Base-by-base conservation (phyloP, 1,139 yeast genomes). In the Candida dubliniensis region DNA sequence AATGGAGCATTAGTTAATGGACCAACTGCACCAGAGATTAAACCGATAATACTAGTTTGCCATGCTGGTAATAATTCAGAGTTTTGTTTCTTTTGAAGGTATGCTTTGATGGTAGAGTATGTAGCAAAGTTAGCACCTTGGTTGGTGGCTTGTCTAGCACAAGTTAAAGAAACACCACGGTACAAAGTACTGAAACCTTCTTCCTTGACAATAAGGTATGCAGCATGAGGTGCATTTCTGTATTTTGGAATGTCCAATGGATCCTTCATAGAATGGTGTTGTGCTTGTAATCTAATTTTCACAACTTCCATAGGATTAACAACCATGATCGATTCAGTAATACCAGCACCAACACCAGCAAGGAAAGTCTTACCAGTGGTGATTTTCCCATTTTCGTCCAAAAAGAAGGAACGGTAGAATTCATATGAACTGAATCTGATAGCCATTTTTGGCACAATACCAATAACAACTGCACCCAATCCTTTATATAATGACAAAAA, bases 101-200 rank as follows among this genome's bases (percentile, higher is more conserved):
- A 73, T 58, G 84, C 85, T 66, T 84, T 89, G 55, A 91, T 70
- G 65, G 87, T 86, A 25, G 96, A 87, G 73, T 91, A 93, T 25
- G 90, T 96, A 7, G 98, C 91, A 69, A 93, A 93, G 71, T 93
- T 93, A 42, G 95, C 98, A 74, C 98, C 99, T 70, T 93, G 99
- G 75, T 93, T 93, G 48, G 96, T 86, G 31, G 98, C 98, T 68
- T 93, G 99, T 73, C 99, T 84, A 23, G 96, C 96, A 40, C 97
- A 96, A 30, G 99, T 93, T 59, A 93, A 79, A 2, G 95, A 81
- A 34, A 93, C 98, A 64, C 99, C 99, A 64, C 97, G 79, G 76
- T 93, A 93, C 49, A 93, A 72, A 11, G 97, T 88, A 43, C 80
- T 77, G 58, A 88, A 74, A 40, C 99, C 99, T 73, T 93, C 99